Base-by-base conservation (phyloP, 371 early-diverging fungal species). In the Saksenaea vasiformis region DNA sequence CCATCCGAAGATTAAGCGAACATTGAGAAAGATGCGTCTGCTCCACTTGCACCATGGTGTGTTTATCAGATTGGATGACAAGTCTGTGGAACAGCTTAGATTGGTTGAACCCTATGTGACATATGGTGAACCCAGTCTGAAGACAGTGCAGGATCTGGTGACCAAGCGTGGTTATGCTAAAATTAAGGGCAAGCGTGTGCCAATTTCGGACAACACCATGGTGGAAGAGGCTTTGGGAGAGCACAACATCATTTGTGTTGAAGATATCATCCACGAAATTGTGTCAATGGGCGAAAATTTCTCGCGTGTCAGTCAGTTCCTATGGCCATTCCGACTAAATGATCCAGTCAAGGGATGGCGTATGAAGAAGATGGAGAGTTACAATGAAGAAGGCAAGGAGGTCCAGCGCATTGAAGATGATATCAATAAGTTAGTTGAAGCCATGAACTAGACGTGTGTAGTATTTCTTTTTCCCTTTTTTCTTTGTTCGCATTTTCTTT, bases 191-290 rank as follows among this genome's bases (percentile, higher is more conserved):
- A 92, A 94, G 80, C 91, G 96, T 69, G 89, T 95, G 69, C 95
- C 99, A 65, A 90, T 99, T 73, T 85, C 92, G 58, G 95, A 97
- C 85, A 99, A 98, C 86, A 84, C 91, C 61, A 86, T 97, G 81
- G 91, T 99, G 67, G 99, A 98, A 87, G 86, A 90, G 71, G 73
- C 77, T 61, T 91, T 99, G 54, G 99, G 99, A 76, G 88, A 94
- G 74, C 88, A 78, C 70, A 97, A 95, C 76, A 91, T 99, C 22
- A 93, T 97, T 82, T 99, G 99, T 82, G 79, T 99, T 54, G 99
- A 99, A 85, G 99, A 99, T 78, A 82, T 99, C 64, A 90, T 99
- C 70, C 96, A 99, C 89, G 97, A 97, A 86, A 93, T 99, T 83
- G 92, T 85, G 90, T 93, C 95, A 41, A 94, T 95, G 69, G 98